Percentiles rank a stretch among this genome's conserved stretches.
Evolutionary conservation across 1,139 yeast species (phyloP).

Genomic region (Taphrina betulina): DNA sequence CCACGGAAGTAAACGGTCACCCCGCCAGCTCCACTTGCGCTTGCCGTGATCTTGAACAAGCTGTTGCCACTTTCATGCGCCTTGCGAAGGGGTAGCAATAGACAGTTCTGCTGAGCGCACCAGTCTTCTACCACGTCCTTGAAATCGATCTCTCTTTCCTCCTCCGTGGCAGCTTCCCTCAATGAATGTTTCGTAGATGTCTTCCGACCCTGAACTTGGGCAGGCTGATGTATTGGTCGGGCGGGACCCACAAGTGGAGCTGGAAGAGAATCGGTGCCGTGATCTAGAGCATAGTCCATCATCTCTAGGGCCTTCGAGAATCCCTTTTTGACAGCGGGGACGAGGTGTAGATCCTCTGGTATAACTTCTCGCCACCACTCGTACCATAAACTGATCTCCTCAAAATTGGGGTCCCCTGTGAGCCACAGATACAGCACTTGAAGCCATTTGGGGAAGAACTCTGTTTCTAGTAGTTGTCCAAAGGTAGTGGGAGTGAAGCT

Average conservation of each 20-base stretch:
- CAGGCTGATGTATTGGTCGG: slow-evolving; percentile 11
- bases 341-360: slow-evolving; percentile 39
- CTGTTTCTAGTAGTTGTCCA: slow-evolving; percentile 41
- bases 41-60: slow-evolving; percentile 45
- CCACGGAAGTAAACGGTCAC: slow-evolving; percentile 44
- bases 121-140: slow-evolving; percentile 54
- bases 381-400: slow-evolving; percentile 43
- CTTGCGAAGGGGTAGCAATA: slow-evolving; percentile 44
- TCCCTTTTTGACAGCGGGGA: slow-evolving; percentile 40
- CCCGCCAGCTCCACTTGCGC: slow-evolving; percentile 44
- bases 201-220: slow-evolving; percentile 12
- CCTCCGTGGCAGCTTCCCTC: slow-evolving; percentile 8
- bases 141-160: slow-evolving; percentile 44
- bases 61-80: slow-evolving; percentile 46
- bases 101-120: slow-evolving; percentile 46
- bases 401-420: slow-evolving; percentile 37
- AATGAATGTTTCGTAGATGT: slow-evolving; percentile 1
- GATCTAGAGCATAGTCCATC: slow-evolving; percentile 44
- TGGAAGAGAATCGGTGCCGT: slow-evolving; percentile 37
- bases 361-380: slow-evolving; percentile 43
- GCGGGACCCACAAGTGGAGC: slow-evolving; percentile 28
- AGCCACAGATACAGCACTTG: slow-evolving; percentile 43
- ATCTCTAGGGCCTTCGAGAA: slow-evolving; percentile 44
- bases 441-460: slow-evolving; percentile 45
- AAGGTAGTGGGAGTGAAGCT: slow-evolving; percentile 40